Base-by-base conservation (phyloP, 2,329 filamentous ascomycete species). In the Hypomyces rosellus region DNA sequence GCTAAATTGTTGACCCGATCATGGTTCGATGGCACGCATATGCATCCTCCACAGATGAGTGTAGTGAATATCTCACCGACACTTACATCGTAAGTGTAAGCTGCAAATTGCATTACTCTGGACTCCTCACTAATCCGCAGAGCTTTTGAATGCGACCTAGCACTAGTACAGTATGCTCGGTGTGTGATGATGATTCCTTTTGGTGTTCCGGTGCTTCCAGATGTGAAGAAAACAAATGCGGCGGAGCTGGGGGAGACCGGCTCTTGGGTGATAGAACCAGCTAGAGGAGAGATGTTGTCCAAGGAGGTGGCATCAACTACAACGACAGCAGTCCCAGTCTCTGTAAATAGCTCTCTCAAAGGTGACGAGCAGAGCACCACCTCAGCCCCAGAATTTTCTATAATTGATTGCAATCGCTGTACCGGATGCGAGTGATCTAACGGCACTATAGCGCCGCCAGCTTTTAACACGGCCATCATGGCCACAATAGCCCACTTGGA, bases 201-300 rank as follows among this genome's bases (percentile, higher is more conserved):
- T 4, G 60, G 58, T 14, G 49, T 49, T n/a, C 59, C 60, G 1
- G 60, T 61, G 38, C 55, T 61, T 8, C 59, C 60, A 5, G 57
- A 60, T 9, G 59, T 62, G 46, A 61, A 62, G 20, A 60, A 45
- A 2, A 58, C 46, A 43, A 56, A 61, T 4, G 51, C 49, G 5
- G 50, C 42, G 13, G 53, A 25, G 14, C 18, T 18, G 11, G 47
- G 47, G 25, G 25, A 30, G 3, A 30, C 25, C 6, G 25, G 25
- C 6, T 30, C 25, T 30, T 6, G 25, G 25, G 25, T 30, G 2
- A 30, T 11, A 8, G 25, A 30, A 30, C 25, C 25, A 8, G 25
- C 25, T 8, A 30, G 25, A 30, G 6, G 25, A 30, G 25, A 6
- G 25, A 30, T 30, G 25, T 33, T 33, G n/a, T 44, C 41, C 14